phyloP scores from a whole-genome alignment of 768 basidiomycete genomes.

The Leucogyrophana mollusca region DNA sequence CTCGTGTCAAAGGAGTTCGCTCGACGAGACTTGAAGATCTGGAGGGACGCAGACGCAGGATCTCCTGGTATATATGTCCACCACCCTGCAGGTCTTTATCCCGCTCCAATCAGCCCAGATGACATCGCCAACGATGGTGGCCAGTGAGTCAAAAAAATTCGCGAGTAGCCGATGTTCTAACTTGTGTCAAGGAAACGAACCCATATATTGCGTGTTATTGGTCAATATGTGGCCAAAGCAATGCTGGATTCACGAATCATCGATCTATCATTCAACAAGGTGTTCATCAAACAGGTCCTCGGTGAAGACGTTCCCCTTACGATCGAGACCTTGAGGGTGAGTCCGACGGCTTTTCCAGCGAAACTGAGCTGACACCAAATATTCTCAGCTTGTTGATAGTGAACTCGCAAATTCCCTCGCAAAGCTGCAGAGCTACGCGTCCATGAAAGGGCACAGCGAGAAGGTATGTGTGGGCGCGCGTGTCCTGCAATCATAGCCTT shows the following conservation, averaged over 20 bases:
- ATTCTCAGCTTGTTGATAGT: slow-evolving; percentile 73
- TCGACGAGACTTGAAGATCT: slow-evolving; percentile 80
- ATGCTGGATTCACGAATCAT: slow-evolving; percentile 97
- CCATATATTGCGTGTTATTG: slow-evolving; percentile 85
- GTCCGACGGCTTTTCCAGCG: slow-evolving; percentile 15
- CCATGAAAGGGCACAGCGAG: slow-evolving; percentile 45
- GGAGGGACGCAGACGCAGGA: slow-evolving; percentile 80
- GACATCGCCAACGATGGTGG: slow-evolving; percentile 72
- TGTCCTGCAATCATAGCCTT: not conserved
- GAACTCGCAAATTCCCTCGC: slow-evolving; percentile 83
- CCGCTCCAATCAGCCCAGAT: slow-evolving; percentile 72
- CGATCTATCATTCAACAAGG: slow-evolving; percentile 90
- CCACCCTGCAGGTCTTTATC: slow-evolving; percentile 86
- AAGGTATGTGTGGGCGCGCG: slow-evolving; percentile 56
- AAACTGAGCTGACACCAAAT: slow-evolving; percentile 6
- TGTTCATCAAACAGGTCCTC: slow-evolving; percentile 90
- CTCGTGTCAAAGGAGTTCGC: slow-evolving; percentile 95
- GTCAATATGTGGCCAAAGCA: slow-evolving; percentile 96
- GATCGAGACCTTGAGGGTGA: slow-evolving; percentile 78
- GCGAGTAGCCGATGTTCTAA: slow-evolving; percentile 3
- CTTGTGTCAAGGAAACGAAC: slow-evolving; percentile 63
- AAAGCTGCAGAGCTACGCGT: slow-evolving; percentile 71
- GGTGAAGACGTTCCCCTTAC: slow-evolving; percentile 85
- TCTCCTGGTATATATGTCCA: slow-evolving; percentile 70
- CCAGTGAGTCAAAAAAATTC: slow-evolving; percentile 49